Conservation (phyloP, 2,329 filamentous ascomycete genomes). For the Apiospora pterosperma region DNA sequence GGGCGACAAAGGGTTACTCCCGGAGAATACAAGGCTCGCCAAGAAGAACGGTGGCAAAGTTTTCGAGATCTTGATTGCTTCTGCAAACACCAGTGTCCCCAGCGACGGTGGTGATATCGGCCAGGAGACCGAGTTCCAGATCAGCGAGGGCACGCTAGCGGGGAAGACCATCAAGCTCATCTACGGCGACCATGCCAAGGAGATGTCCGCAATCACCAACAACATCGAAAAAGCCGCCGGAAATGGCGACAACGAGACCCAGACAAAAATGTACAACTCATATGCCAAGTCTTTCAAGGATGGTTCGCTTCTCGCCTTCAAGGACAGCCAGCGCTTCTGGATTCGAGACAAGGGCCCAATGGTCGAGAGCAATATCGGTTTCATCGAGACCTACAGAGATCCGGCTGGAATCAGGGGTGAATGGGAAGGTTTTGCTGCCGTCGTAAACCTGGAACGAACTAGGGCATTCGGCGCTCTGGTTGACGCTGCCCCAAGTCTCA, state of each 20-base stretch:
- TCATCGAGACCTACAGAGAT: slow-evolving; percentile 83
- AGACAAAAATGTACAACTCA: slow-evolving; percentile 57
- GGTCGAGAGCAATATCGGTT: slow-evolving; percentile 78
- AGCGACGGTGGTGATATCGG: slow-evolving; percentile 65
- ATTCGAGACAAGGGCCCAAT: slow-evolving; percentile 78
- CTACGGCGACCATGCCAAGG: slow-evolving; percentile 70
- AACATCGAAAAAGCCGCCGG: slow-evolving; percentile 66
- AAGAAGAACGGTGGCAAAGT: slow-evolving; percentile 58
- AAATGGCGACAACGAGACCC: slow-evolving; percentile 69
- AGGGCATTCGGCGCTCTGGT: slow-evolving; percentile 84
- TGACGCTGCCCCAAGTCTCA: slow-evolving; percentile 73
- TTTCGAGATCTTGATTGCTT: slow-evolving; percentile 74
- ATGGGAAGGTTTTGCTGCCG: slow-evolving; percentile 80
- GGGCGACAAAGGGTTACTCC: slow-evolving; percentile 66
- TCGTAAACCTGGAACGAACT: slow-evolving; percentile 89
- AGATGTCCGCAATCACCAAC: slow-evolving; percentile 67
- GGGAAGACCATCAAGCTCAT: slow-evolving; percentile 68
- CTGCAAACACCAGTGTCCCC: slow-evolving; percentile 59
- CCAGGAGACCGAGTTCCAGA: slow-evolving; percentile 57
- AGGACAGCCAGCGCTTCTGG: slow-evolving; percentile 77
- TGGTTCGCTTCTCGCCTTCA: slow-evolving; percentile 74
- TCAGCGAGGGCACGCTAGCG: slow-evolving; percentile 57
- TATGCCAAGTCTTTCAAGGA: slow-evolving; percentile 73
- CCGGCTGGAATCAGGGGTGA: slow-evolving; percentile 77
- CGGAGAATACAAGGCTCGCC: slow-evolving; percentile 72